A percentile compares a stretch with the other conserved stretches of the same genome.
Evolutionary conservation across 1,284 basidiomycete species (phyloP).

Genomic region (Papiliotrema fonsecae): DNA sequence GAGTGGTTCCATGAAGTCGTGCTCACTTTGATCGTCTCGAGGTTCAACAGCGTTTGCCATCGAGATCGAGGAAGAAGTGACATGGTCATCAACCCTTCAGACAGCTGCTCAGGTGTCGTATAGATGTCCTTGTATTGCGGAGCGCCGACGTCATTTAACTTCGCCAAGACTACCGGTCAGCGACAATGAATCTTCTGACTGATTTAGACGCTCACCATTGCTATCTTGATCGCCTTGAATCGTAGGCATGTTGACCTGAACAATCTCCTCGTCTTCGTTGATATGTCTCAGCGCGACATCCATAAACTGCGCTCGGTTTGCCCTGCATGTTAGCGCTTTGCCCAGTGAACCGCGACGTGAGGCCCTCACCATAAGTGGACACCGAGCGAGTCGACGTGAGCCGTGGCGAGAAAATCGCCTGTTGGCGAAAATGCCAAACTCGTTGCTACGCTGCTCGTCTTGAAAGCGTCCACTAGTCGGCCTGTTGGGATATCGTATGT

Average conservation of each 20-base stretch:
- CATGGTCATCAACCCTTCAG: conserved; percentile 81
- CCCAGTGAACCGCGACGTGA: background rate
- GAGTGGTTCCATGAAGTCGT: background rate
- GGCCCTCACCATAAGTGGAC: conserved; percentile 77
- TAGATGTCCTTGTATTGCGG: conserved; percentile 61
- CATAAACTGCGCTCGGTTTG: conserved; percentile 89
- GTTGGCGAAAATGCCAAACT: conserved; percentile 90
- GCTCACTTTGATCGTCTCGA: conserved; percentile 85
- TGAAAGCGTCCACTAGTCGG: conserved; percentile 85
- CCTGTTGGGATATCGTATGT: conserved; percentile 96
- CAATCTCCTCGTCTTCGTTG: conserved; percentile 63
- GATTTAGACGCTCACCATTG: conserved; percentile 16
- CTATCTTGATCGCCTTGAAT: conserved; percentile 75
- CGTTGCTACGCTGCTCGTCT: conserved; percentile 81
- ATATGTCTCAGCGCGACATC: conserved; percentile 78
- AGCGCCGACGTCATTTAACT: conserved; percentile 58
- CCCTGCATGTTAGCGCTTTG: conserved; percentile 54
- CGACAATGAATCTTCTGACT: background rate
- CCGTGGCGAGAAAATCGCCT: conserved; percentile 90
- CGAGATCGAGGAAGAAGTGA: conserved; percentile 85
- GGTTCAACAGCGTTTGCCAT: conserved; percentile 94
- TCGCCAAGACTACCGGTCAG: conserved; percentile 57
- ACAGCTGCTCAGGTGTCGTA: conserved; percentile 76
- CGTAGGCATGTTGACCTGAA: conserved; percentile 68
- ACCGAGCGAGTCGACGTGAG: conserved; percentile 90